Percentiles rank a stretch among this genome's conserved stretches.
These are phyloP conservation scores for Lactuca saligna DNA, from an alignment of 129 eudicot species.

Conservation along the genomic window DNA sequence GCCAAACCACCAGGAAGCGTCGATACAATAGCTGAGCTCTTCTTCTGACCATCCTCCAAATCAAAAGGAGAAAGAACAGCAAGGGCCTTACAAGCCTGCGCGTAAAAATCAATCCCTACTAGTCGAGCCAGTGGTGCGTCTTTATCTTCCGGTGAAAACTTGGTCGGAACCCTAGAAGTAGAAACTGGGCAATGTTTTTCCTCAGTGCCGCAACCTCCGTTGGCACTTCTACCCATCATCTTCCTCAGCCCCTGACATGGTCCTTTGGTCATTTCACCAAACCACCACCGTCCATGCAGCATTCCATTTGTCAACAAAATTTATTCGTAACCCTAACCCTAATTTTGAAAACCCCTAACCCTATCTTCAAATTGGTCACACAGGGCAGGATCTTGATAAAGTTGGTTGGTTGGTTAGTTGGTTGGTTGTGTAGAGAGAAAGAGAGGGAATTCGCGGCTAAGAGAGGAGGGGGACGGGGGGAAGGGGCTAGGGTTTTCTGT, in stretches of 20 bases:
- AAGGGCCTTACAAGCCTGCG: slow-evolving; percentile 83
- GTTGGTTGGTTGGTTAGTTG: slow-evolving; percentile 10
- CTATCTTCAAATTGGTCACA: neutral
- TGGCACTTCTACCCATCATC: slow-evolving; percentile 59
- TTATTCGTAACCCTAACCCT: slow-evolving; percentile 22
- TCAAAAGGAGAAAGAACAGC: slow-evolving; percentile 76
- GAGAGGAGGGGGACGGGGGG: neutral
- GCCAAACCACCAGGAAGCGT: slow-evolving; percentile 71
- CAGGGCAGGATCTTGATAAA: neutral
- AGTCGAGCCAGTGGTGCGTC: slow-evolving; percentile 5
- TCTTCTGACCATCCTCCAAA: slow-evolving; percentile 46
- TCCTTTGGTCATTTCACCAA: slow-evolving; percentile 52
- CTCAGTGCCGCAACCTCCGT: slow-evolving; percentile 68
- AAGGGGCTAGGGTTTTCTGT: slow-evolving; percentile 46
- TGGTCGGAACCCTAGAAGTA: slow-evolving; percentile 44
- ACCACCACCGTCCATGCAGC: slow-evolving; percentile 42
- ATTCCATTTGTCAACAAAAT: slow-evolving; percentile 42
- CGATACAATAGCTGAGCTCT: slow-evolving; percentile 10
- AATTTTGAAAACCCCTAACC: slow-evolving; percentile 18
- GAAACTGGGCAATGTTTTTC: slow-evolving; percentile 45
- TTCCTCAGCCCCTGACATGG: slow-evolving; percentile 63
- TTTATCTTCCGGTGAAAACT: slow-evolving; percentile 15
- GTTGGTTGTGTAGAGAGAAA: slow-evolving; percentile 5
- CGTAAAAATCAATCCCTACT: slow-evolving; percentile 55
- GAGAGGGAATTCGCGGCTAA: slow-evolving; percentile 47